Evolutionary conservation across 2,329 filamentous ascomycete genomes (phyloP), one percentile per base, ranked within the genome.

Genomic region (Aspergillus ochraceus): DNA sequence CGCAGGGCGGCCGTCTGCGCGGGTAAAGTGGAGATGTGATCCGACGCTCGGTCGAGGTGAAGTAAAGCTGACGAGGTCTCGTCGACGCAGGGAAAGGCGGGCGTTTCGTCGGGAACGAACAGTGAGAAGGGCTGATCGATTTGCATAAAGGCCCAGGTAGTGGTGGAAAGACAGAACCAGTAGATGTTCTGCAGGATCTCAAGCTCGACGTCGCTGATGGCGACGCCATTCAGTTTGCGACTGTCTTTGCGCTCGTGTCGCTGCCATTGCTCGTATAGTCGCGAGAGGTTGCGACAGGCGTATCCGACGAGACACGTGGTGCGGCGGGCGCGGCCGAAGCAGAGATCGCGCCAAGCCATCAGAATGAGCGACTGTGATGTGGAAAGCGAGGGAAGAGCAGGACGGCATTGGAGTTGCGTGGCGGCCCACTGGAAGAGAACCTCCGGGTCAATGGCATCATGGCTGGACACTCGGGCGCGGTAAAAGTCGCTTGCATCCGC

Each of bases 111-210:
- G 6, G 66, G 62, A 5, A 64, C 57, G 29, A 65, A 57, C 22
- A 65, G 52, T 9, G 60, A 54, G 36, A 68, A 64, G 3, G 66
- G 64, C 32, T 56, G 58, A 64, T 73, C 72, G 58, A 70, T 72
- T 57, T 79, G 76, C 42, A 77, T 66, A 30, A 70, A 78, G 6
- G 67, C 67, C 77, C 77, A 79, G 8, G 78, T 68, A 32, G 70
- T 74, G n/a, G 77, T 67, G 0, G 76, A 71, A 57, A 75, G 76
- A 1, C 74, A 74, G 4, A 75, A 69, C 77, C 77, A 79, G 68
- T 76, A 77, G 6, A 79, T 64, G 62, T 76, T 76, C 24, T 73
- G 68, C 4, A 75, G 66, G 17, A 79, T 56, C 60, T 79, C 77
- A 58, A 73, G 74, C 59, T 79, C 77, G 8, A 79, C 74, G 49